Percentiles rank a stretch among this genome's conserved stretches.
These are phyloP conservation scores for Ceratocystis alfenasii DNA, from an alignment of 2,329 filamentous ascomycete species.

Conservation along the genomic window DNA sequence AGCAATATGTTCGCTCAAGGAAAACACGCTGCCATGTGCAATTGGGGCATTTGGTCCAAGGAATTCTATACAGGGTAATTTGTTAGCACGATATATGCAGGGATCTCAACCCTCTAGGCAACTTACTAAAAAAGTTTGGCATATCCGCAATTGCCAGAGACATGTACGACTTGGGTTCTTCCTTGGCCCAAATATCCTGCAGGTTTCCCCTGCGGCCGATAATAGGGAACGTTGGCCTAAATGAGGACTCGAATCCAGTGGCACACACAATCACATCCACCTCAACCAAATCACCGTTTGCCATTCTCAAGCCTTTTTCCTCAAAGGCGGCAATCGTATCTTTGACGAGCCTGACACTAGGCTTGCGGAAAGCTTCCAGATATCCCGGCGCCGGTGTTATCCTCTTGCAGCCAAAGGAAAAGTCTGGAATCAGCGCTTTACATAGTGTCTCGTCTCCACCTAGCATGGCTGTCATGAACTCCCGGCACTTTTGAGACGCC, in stretches of 20 bases:
- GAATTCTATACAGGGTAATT: slow-evolving; percentile 31
- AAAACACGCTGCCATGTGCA: slow-evolving; percentile 40
- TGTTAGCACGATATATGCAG: slow-evolving; percentile 3
- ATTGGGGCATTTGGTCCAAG: slow-evolving; percentile 43
- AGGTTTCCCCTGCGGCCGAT: slow-evolving; percentile 40
- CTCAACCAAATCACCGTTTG: slow-evolving; percentile 37
- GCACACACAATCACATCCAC: slow-evolving; percentile 47
- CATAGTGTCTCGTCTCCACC: slow-evolving; percentile 40
- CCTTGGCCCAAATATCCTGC: slow-evolving; percentile 36
- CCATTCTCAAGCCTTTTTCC: slow-evolving; percentile 37
- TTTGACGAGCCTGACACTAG: slow-evolving; percentile 39
- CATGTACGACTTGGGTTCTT: slow-evolving; percentile 40
- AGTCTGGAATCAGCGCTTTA: slow-evolving; percentile 40
- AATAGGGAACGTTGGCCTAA: slow-evolving; percentile 40
- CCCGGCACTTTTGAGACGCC: slow-evolving; percentile 32
- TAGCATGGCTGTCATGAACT: slow-evolving; percentile 39
- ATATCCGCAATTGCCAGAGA: slow-evolving; percentile 41
- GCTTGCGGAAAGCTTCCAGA: slow-evolving; percentile 35
- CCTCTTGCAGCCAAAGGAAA: slow-evolving; percentile 37
- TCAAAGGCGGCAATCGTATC: slow-evolving; percentile 37
- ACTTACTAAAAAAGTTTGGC: slow-evolving; percentile 45
- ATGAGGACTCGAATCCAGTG: slow-evolving; percentile 46
- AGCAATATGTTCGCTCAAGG: slow-evolving; percentile 41
- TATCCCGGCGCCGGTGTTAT: slow-evolving; percentile 42
- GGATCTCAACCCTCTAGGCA: not conserved